Conservation (phyloP, 1,284 basidiomycete species). For the Trichosporon faecale region DNA sequence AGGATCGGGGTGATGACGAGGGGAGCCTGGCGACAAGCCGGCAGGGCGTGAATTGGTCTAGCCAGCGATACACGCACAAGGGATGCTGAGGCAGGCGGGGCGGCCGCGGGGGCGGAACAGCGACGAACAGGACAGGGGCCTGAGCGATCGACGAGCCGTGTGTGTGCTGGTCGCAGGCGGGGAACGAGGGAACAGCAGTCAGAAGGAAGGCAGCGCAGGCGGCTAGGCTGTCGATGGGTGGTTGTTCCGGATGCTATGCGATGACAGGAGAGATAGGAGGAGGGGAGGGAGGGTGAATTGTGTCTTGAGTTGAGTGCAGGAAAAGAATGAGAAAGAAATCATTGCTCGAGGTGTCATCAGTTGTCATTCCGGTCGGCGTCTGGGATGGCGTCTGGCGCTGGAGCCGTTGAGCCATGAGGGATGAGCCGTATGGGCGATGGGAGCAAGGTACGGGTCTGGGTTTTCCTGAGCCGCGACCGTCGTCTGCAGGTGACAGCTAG, state of each 20-base stretch:
- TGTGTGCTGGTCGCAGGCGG: not conserved
- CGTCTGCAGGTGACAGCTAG: not conserved
- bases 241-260: not conserved
- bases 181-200: not conserved
- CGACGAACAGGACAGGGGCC: not conserved
- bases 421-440: not conserved
- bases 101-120: not conserved
- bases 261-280: not conserved
- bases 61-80: not conserved
- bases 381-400: not conserved
- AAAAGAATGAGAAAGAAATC: not conserved
- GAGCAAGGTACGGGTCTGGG: not conserved
- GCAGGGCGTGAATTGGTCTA: not conserved
- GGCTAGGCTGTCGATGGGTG: not conserved
- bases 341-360: not conserved
- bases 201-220: not conserved
- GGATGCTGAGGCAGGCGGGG: not conserved
- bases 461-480: not conserved
- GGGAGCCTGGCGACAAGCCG: not conserved
- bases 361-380: not conserved
- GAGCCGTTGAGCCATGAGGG: not conserved
- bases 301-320: not conserved
- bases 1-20: not conserved
- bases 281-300: not conserved
- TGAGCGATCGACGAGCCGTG: constrained; percentile 1